These are phyloP conservation scores for Starmerella ratchasimensis DNA, from an alignment of 805 yeast species.

Conservation along the genomic window DNA sequence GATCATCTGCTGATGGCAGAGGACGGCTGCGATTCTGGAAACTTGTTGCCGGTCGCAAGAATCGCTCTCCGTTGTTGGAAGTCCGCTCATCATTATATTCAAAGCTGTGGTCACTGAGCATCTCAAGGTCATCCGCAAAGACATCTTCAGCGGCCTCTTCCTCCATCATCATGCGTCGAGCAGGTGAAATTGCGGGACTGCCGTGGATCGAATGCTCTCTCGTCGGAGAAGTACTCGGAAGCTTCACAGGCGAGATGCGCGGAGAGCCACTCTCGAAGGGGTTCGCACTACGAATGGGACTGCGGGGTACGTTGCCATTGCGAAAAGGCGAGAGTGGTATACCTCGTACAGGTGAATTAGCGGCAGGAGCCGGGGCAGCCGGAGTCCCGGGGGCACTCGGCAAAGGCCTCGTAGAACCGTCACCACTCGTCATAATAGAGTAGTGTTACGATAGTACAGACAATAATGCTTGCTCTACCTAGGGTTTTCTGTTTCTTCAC, in stretches of 20 bases:
- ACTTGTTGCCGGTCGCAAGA: too few species aligned
- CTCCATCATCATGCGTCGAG: conserved; percentile 11
- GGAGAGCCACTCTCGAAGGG: conserved; percentile 17
- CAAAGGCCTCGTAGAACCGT: conserved; percentile 9
- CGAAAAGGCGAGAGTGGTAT: conserved; percentile 4
- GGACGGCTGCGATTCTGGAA: conserved; percentile 8
- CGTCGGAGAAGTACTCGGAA: conserved; percentile 9
- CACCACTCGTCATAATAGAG: conserved; percentile 7
- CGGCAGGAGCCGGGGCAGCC: conserved; percentile 11
- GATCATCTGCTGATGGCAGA: conserved; percentile 7
- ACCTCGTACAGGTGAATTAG: conserved; percentile 12
- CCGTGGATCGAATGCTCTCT: conserved; percentile 11
- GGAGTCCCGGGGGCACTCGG: conserved; percentile 13
- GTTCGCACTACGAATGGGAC: conserved; percentile 15
- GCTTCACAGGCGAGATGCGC: conserved; percentile 16
- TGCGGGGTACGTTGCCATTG: too few species aligned
- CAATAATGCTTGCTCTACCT: too few species aligned
- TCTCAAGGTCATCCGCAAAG: not conserved
- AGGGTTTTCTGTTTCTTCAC: too few species aligned
- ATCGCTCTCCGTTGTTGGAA: too few species aligned
- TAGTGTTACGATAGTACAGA: too few species aligned
- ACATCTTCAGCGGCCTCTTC: not conserved
- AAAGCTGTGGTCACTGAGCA: not conserved
- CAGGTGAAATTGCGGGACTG: conserved; percentile 18
- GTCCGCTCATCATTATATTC: conserved; percentile 1